Evolutionary conservation across 106 monocot genomes (phyloP).

Genomic region (Acorus gramineus): DNA sequence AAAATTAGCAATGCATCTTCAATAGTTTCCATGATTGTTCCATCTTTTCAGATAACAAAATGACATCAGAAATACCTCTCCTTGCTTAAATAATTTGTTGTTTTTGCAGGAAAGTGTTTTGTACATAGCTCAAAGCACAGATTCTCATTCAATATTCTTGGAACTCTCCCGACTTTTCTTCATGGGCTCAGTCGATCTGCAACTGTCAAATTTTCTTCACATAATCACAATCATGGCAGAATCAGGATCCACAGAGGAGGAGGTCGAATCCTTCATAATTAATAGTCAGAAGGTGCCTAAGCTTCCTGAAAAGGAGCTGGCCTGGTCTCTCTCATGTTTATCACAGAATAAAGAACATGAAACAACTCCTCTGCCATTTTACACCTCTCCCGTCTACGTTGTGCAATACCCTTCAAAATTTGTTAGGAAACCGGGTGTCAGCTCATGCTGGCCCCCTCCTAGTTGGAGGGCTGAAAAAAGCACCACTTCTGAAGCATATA

Average conservation of each 20-base stretch:
- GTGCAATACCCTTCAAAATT: constrained; percentile 7
- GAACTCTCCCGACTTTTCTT: constrained; percentile 83
- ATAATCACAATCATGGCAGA: constrained; percentile 80
- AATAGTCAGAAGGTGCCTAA: constrained; percentile 67
- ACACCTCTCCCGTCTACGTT: neutral
- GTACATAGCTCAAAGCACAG: constrained; percentile 33
- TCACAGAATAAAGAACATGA: neutral
- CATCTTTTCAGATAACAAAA: too few species aligned
- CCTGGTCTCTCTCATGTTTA: constrained; percentile 50
- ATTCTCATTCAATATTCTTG: constrained; percentile 72
- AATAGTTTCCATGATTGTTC: too few species aligned
- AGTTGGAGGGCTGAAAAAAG: constrained; percentile 63
- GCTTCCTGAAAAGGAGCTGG: constrained; percentile 55
- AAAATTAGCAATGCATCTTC: too few species aligned
- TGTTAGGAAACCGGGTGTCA: constrained; percentile 25
- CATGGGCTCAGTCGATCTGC: constrained; percentile 59
- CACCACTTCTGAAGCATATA: constrained; percentile 10
- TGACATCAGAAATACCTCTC: too few species aligned
- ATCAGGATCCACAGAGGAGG: constrained; percentile 51
- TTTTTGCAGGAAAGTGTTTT: constrained; percentile 60
- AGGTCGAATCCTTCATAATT: constrained; percentile 66
- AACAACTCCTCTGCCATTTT: neutral
- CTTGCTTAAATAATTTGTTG: too few species aligned
- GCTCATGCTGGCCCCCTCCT: constrained; percentile 53
- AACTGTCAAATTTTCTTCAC: constrained; percentile 92